A percentile compares a stretch with the other conserved stretches of the same genome.
These are phyloP conservation scores for Dactylella cylindrospora DNA, from an alignment of 2,329 filamentous ascomycete species.

Conservation along the genomic window DNA sequence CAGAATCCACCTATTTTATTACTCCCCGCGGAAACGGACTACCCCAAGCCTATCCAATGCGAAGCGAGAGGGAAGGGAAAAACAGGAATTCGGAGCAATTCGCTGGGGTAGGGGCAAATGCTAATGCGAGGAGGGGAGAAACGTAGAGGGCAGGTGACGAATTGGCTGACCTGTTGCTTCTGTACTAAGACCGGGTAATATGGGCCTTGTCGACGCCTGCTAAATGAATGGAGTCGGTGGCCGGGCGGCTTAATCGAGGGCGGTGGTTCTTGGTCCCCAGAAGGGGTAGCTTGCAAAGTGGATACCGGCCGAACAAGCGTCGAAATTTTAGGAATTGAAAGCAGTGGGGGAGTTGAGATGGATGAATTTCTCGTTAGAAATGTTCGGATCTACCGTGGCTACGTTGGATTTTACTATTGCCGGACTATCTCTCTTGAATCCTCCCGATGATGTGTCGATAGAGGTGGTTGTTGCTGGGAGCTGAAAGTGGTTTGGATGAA, in stretches of 20 bases:
- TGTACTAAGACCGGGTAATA: slow-evolving; percentile 39
- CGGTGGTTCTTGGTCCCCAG: slow-evolving; percentile 11
- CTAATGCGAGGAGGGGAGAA: not conserved
- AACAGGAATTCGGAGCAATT: slow-evolving; percentile 29
- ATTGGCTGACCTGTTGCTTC: slow-evolving; percentile 37
- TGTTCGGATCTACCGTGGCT: too few relatives aligned
- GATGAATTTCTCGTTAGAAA: too few relatives aligned
- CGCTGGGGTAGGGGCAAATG: slow-evolving; percentile 20
- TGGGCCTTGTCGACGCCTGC: slow-evolving; percentile 23
- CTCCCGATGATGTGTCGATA: too few relatives aligned
- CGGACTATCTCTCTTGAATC: too few relatives aligned
- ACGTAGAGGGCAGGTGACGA: slow-evolving; percentile 38
- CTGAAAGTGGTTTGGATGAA: too few relatives aligned
- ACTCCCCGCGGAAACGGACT: not conserved
- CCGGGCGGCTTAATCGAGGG: slow-evolving; percentile 10
- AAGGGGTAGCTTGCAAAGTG: too few relatives aligned
- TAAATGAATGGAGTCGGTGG: slow-evolving; percentile 13
- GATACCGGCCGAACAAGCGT: too few relatives aligned
- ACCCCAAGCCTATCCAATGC: slow-evolving; percentile 1
- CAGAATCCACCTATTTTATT: not conserved
- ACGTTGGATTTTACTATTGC: too few relatives aligned
- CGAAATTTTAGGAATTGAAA: too few relatives aligned
- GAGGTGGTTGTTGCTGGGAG: too few relatives aligned
- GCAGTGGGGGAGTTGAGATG: too few relatives aligned
- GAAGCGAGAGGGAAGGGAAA: too few relatives aligned